A percentile compares a stretch with the other conserved stretches of the same genome.
Evolutionary conservation across 2,329 filamentous ascomycete species (phyloP).

Genomic region (Penicillium sp.): DNA sequence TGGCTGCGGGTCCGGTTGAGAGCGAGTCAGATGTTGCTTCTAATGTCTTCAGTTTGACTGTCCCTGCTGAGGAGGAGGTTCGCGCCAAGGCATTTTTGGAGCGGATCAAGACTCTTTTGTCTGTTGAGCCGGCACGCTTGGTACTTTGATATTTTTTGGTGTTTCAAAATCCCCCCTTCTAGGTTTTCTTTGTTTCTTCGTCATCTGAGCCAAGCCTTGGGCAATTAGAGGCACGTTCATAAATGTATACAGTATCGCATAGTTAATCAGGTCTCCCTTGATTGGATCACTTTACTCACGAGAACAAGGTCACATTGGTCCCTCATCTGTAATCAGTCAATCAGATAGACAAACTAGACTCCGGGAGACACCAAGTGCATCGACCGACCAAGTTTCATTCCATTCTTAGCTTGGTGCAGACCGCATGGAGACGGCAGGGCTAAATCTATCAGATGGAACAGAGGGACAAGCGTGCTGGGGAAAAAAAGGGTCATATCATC

Average conservation of each 20-base stretch:
- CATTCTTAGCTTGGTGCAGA: not conserved
- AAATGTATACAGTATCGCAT: slow-evolving; percentile 29
- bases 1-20: slow-evolving; percentile 23
- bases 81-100: slow-evolving; percentile 78
- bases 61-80: slow-evolving; percentile 75
- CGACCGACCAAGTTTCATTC: not conserved
- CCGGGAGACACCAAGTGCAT: not conserved
- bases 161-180: slow-evolving; percentile 13
- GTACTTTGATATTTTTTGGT: slow-evolving; percentile 47
- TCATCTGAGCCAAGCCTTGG: slow-evolving; percentile 14
- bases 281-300: slow-evolving; percentile 10
- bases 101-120: slow-evolving; percentile 77
- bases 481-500: slow-evolving; percentile 29
- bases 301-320: not conserved
- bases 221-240: slow-evolving; percentile 11
- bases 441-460: slow-evolving; percentile 5
- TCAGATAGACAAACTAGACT: too few species aligned
- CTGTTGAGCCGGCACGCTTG: slow-evolving; percentile 72
- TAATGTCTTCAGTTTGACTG: slow-evolving; percentile 78
- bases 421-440: not conserved
- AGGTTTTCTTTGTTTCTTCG: slow-evolving; percentile 16
- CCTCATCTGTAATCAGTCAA: too few species aligned
- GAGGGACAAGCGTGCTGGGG: not conserved
- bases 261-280: slow-evolving; percentile 25
- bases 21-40: slow-evolving; percentile 51